A percentile compares a stretch with the other conserved stretches of the same genome.
Conservation (phyloP, 2,329 filamentous ascomycete species). For the Colletotrichum noveboracense region DNA sequence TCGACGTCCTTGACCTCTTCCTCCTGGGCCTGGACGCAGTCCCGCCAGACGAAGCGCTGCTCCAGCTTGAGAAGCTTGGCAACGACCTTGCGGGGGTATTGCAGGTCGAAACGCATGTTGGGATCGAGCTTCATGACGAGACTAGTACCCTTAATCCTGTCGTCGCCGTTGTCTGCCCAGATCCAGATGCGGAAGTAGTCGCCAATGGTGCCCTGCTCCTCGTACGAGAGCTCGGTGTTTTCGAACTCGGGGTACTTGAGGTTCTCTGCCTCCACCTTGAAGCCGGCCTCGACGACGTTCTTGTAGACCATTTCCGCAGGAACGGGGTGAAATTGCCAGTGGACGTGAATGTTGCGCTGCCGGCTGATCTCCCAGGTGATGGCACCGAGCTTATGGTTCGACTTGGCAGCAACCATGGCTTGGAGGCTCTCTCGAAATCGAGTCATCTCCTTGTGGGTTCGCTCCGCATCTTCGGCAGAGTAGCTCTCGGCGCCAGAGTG, state of each 20-base stretch:
- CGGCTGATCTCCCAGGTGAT: constrained; percentile 95
- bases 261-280: constrained; percentile 88
- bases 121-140: constrained; percentile 77
- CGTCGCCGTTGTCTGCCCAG: constrained; percentile 66
- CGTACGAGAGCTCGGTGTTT: constrained; percentile 53
- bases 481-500: constrained; percentile 63
- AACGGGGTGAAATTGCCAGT: constrained; percentile 92
- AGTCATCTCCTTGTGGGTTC: constrained; percentile 80
- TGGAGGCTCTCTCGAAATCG: constrained; percentile 80
- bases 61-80: constrained; percentile 87
- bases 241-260: constrained; percentile 57
- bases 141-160: constrained; percentile 66
- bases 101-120: constrained; percentile 82
- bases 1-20: constrained; percentile 83
- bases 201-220: constrained; percentile 49
- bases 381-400: constrained; percentile 70
- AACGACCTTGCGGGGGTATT: constrained; percentile 87
- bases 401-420: constrained; percentile 70
- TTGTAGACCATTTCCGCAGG: constrained; percentile 69
- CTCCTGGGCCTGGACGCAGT: constrained; percentile 76
- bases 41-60: constrained; percentile 80
- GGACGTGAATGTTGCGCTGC: constrained; percentile 79
- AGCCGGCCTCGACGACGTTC: constrained; percentile 84
- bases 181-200: constrained; percentile 87
- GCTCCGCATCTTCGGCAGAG: constrained; percentile 58